Conservation (phyloP, 2,329 filamentous ascomycete genomes). For the Exophiala sp. region DNA sequence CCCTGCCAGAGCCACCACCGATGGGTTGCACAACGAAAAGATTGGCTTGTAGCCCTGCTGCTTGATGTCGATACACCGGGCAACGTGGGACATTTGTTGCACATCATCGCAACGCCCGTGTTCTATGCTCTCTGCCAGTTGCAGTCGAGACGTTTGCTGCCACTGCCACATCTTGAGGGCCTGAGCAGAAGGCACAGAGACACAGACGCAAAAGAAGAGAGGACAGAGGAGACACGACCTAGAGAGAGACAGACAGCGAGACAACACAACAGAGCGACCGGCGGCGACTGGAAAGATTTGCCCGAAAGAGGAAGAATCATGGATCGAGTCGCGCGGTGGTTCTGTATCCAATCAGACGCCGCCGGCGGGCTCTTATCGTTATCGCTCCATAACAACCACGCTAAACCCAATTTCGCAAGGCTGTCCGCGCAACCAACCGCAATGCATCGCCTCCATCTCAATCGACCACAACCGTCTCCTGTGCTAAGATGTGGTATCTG, state of each 20-base stretch:
- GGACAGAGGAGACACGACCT: not conserved
- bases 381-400: slow-evolving; percentile 6
- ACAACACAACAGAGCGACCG: not conserved
- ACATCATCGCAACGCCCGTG: not conserved
- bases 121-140: not conserved
- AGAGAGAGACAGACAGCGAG: not conserved
- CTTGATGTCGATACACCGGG: not conserved
- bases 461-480: not conserved
- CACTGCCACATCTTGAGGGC: not conserved
- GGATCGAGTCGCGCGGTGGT: not conserved
- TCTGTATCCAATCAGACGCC: slow-evolving; percentile 7
- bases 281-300: slow-evolving; percentile 17
- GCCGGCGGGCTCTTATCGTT: slow-evolving; percentile 3
- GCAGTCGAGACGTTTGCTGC: not conserved
- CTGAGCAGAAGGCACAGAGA: not conserved
- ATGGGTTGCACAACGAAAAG: not conserved
- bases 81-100: not conserved
- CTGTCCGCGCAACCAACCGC: slow-evolving; percentile 21
- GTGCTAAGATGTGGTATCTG: too few relatives aligned
- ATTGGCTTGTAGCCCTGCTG: not conserved
- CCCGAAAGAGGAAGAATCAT: slow-evolving; percentile 20
- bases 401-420: slow-evolving; percentile 21
- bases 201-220: not conserved
- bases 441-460: slow-evolving; percentile 1
- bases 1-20: not conserved